These are phyloP conservation scores for Trypanosomatidae sp. DNA, from an alignment of 208 protist genomes.

Conservation along the genomic window DNA sequence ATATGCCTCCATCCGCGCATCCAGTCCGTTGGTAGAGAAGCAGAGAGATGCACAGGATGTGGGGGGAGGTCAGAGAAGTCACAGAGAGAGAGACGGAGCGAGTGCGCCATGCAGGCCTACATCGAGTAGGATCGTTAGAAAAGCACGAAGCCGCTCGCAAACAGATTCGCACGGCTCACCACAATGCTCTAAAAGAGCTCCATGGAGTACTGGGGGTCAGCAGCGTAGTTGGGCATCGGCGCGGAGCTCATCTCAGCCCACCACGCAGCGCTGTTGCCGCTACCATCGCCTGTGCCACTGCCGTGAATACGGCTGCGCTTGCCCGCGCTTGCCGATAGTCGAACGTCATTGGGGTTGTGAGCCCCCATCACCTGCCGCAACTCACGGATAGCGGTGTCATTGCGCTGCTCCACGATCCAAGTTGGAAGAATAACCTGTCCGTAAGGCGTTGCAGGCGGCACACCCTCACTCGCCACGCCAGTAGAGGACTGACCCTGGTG, in stretches of 20 bases:
- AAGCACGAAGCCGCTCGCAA: background rate
- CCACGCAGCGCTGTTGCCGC: slow-evolving; percentile 57
- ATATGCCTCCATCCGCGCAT: background rate
- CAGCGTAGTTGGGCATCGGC: slow-evolving; percentile 77
- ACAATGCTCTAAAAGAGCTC: slow-evolving; percentile 70
- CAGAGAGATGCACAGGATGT: background rate
- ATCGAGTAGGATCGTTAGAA: too few species aligned
- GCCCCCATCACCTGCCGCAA: slow-evolving; percentile 83
- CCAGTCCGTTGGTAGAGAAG: background rate
- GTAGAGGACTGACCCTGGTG: slow-evolving; percentile 10
- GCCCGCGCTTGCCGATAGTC: slow-evolving; percentile 38
- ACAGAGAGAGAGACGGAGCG: background rate
- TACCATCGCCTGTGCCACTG: slow-evolving; percentile 32
- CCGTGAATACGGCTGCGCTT: slow-evolving; percentile 40
- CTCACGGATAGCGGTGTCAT: slow-evolving; percentile 86
- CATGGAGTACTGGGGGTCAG: slow-evolving; percentile 91
- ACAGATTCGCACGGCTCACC: background rate
- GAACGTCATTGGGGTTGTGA: slow-evolving; percentile 63
- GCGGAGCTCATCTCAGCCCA: slow-evolving; percentile 84
- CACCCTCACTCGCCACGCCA: slow-evolving; percentile 27
- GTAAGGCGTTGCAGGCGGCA: slow-evolving; percentile 64
- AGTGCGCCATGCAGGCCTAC: background rate
- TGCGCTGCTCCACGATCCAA: slow-evolving; percentile 89
- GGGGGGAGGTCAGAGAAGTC: background rate
- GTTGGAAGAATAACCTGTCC: slow-evolving; percentile 76